Base-by-base conservation (phyloP, 164 flowering plant species). In the Macadamia tetraphylla region DNA sequence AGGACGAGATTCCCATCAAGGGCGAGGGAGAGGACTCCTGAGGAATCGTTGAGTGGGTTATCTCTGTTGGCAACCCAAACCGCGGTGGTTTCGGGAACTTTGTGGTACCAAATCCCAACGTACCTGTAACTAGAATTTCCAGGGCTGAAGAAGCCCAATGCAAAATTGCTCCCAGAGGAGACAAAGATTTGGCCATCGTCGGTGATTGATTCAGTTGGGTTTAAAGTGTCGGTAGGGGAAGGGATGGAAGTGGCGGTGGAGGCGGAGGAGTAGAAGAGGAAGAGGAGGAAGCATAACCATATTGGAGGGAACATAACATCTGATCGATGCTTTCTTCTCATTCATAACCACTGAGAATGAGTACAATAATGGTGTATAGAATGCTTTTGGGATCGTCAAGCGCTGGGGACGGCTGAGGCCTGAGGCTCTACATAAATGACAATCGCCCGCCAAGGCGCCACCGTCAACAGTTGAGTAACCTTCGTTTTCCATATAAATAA, bases 1-100 rank as follows among this genome's bases (percentile, higher is more conserved):
- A 81, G 23, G 17, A 75, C 67, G 4, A 81, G 73, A 29, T 72
- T 75, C 3, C 85, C 81, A 1, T 42, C 44, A 1, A 29, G 9
- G 15, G 56, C 32, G 23, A 85, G 29, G 7, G 72, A 68, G 18
- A 86, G 44, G 10, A 77, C 58, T 7, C 86, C 85, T 0, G 86
- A 76, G 5, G 85, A 62, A 29, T 72, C 75, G 0, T 13, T 63
- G 10, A 88, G 31, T 0, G 88, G 92, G 11, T 35, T 6, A 29
- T 79, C 78, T 67, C 86, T 72, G 76, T 87, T 87, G 0, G 86
- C 87, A 9, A 87, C 85, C 89, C 92, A 87, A 13, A 84, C 79
- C 15, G 77, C 61, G 1, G 79, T 73, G 15, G 44, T 35, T 7
- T 55, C 65, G 1, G 74, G 62, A 29, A 71, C 62, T 6, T 81